Conservation (phyloP, 179 eudicot genomes). For the Actinidia chinensis region DNA sequence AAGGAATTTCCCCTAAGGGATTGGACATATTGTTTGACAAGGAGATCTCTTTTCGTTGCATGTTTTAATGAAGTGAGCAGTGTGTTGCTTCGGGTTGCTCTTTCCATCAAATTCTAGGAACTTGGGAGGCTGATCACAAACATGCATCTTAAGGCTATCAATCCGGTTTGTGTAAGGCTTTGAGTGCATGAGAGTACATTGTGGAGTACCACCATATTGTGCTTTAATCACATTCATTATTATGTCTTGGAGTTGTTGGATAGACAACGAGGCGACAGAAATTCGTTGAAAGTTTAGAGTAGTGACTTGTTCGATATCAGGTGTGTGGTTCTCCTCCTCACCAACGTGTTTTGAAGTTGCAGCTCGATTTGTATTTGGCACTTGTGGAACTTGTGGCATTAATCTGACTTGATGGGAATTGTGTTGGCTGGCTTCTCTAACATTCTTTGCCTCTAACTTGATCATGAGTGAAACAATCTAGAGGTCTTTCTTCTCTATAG, state of each 20-base stretch:
- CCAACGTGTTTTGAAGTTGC: neutral
- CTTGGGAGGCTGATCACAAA: neutral
- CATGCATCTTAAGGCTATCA: neutral
- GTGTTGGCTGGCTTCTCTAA: neutral
- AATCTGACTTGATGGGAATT: neutral
- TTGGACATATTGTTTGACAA: too few relatives aligned
- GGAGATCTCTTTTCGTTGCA: too few relatives aligned
- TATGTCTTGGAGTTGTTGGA: neutral
- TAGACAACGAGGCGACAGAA: too few relatives aligned
- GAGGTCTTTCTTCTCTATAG: neutral
- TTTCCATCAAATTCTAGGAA: too few relatives aligned
- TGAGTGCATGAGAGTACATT: neutral
- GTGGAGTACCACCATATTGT: neutral
- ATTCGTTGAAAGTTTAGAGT: neutral
- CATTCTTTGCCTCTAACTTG: neutral
- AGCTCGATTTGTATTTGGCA: neutral
- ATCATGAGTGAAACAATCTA: neutral
- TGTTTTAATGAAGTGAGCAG: too few relatives aligned
- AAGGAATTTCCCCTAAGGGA: neutral
- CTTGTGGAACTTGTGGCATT: neutral
- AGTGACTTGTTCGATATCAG: neutral
- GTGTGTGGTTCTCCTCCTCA: neutral
- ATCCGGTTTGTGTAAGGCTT: neutral
- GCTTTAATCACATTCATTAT: neutral
- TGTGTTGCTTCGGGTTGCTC: too few relatives aligned